Base-by-base conservation (phyloP, 1,284 basidiomycete species). In the Cutaneotrichosporon spelunceum region DNA sequence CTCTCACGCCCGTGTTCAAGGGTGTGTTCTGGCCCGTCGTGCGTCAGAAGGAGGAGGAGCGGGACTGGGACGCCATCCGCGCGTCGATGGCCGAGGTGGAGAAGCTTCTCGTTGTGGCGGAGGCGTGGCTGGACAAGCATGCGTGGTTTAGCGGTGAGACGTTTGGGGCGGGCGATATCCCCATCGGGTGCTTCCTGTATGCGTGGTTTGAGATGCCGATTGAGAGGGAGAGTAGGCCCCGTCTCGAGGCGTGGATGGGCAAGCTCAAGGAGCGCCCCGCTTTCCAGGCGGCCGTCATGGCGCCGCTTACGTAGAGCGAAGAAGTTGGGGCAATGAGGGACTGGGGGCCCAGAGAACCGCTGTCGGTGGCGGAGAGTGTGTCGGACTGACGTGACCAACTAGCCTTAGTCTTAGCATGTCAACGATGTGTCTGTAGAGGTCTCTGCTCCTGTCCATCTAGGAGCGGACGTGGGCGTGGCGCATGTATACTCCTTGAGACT, bases 161-260 rank as follows among this genome's bases (percentile, higher is more conserved):
- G 7, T 50, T 50, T 50, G 60, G 63, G 19, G 34, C 53, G 7
- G 63, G 57, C 36, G 63, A 64, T 23, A 59, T 64, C 16, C 42
- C 57, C 16, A 53, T 64, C 29, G 63, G 63, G 11, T 30, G 33
- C 45, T 56, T 50, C 27, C n/a, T 53, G 7, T 64, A 61, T 44
- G 49, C 47, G 4, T 64, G 49, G 42, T 59, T 57, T 27, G 59
- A 57, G 44, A 56, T 64, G 53, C 29, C 50, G 33, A 59, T 64
- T 21, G 26, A 54, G 26, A 60, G 60, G 13, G n/a, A 44, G 29
- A 16, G 19, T 2, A 13, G 19, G 2, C 63, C 57, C 1, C 52
- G 59, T 44, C 48, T 64, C 50, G 27, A 33, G 8, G 24, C 24
- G n/a, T 64, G 63, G 63, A 61, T 59, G 23, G 44, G 21, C 16